phyloP scores from a whole-genome alignment of 768 basidiomycete genomes.

The Russula earlei region DNA sequence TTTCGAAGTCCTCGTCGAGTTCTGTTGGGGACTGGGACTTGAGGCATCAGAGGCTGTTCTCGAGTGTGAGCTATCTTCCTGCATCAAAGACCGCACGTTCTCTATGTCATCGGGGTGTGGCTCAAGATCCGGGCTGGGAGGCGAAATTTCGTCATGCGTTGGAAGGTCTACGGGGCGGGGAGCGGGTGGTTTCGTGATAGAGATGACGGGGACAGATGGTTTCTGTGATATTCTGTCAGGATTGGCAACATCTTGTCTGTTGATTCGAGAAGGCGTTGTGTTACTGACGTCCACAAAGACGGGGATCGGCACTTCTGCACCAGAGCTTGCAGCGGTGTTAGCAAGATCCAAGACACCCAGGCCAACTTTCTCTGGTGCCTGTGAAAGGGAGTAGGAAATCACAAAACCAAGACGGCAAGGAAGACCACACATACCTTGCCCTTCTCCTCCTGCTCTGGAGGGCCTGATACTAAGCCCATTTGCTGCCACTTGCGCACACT shows the following conservation, averaged over 20 bases:
- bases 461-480: constrained; percentile 54
- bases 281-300: constrained; percentile 35
- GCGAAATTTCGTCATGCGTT: constrained; percentile 47
- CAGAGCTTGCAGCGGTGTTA: constrained; percentile 17
- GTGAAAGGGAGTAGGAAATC: constrained; percentile 10
- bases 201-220: constrained; percentile 41
- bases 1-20: background rate
- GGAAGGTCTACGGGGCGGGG: constrained; percentile 66
- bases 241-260: constrained; percentile 11
- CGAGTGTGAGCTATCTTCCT: constrained; percentile 13
- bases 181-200: constrained; percentile 60
- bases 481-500: constrained; percentile 84
- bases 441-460: constrained; percentile 29
- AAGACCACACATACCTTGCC: constrained; percentile 36
- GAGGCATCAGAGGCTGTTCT: background rate
- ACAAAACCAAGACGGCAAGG: background rate
- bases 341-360: constrained; percentile 34
- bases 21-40: background rate
- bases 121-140: constrained; percentile 32
- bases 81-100: constrained; percentile 19
- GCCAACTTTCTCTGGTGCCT: constrained; percentile 38
- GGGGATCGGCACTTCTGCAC: constrained; percentile 54
- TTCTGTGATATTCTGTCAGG: constrained; percentile 17
- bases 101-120: constrained; percentile 20
- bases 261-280: constrained; percentile 6